phyloP scores from a whole-genome alignment of 768 basidiomycete genomes.

The Auricularia heimuer region DNA sequence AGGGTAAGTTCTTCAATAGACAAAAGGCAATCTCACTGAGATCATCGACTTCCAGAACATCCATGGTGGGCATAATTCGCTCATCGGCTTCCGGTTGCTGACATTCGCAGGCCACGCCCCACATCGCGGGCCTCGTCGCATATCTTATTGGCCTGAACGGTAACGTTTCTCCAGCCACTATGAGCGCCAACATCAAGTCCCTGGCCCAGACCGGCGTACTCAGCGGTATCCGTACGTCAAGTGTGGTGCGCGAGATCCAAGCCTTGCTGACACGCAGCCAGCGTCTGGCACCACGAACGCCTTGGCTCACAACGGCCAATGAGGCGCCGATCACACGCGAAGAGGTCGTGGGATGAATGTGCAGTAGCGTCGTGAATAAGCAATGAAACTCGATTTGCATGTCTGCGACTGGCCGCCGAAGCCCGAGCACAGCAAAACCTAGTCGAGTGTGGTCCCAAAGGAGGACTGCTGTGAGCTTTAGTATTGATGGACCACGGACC shows the following conservation, averaged over 20 bases:
- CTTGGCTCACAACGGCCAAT: not conserved
- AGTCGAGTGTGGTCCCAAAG: too few species aligned
- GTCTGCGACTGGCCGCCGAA: too few species aligned
- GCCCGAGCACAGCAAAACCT: too few species aligned
- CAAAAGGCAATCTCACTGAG: slow-evolving; percentile 5
- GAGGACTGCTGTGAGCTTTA: too few species aligned
- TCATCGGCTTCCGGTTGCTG: not conserved
- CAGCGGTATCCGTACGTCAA: slow-evolving; percentile 13
- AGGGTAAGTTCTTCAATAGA: slow-evolving; percentile 7
- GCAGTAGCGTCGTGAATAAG: too few species aligned
- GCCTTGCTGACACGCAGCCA: not conserved
- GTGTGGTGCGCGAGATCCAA: not conserved
- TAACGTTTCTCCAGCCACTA: slow-evolving; percentile 22
- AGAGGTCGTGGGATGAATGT: too few species aligned
- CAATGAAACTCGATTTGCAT: too few species aligned
- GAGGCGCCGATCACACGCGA: not conserved
- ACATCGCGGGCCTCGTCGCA: slow-evolving; percentile 32
- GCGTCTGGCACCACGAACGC: not conserved
- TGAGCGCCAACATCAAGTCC: slow-evolving; percentile 19
- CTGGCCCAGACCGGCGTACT: slow-evolving; percentile 23
- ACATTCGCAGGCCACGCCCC: slow-evolving; percentile 25
- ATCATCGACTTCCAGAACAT: not conserved
- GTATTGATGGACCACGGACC: too few species aligned
- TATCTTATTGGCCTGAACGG: slow-evolving; percentile 26
- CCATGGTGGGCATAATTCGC: not conserved